Evolutionary conservation across 228 moss, liverwort and hornwort species (phyloP).

Genomic region (Sphagnum magellanicum): DNA sequence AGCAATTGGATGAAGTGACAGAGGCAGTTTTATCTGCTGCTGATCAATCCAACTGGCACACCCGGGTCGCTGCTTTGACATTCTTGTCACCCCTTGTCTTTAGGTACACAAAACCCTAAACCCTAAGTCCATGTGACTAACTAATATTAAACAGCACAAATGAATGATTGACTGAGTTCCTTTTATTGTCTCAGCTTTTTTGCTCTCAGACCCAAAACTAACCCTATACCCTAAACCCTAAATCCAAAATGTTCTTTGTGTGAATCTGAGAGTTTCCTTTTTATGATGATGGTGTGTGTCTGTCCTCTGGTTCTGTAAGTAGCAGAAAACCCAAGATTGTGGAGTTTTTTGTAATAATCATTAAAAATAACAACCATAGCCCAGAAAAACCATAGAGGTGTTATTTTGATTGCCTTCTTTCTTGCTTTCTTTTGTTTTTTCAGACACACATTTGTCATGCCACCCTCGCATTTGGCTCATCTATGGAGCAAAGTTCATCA

Average conservation of each 20-base stretch:
- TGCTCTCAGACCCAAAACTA: background rate
- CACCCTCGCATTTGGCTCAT: constrained; percentile 25
- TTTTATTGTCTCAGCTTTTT: background rate
- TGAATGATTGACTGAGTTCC: background rate
- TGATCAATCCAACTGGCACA: constrained; percentile 66
- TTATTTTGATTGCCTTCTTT: too few relatives aligned
- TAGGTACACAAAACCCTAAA: constrained; percentile 27
- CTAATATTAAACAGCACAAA: background rate
- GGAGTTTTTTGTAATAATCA: too few relatives aligned
- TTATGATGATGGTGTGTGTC: background rate
- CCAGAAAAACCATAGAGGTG: too few relatives aligned
- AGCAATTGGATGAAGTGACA: constrained; percentile 44
- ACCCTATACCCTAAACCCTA: too few relatives aligned
- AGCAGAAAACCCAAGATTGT: background rate
- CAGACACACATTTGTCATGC: constrained; percentile 68
- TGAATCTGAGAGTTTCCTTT: background rate
- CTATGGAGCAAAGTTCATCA: constrained; percentile 57
- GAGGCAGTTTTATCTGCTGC: constrained; percentile 44
- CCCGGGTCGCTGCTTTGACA: constrained; percentile 66
- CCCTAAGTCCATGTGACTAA: background rate
- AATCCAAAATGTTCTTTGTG: background rate
- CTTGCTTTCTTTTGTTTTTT: background rate
- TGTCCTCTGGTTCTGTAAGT: background rate
- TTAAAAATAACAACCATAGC: too few relatives aligned
- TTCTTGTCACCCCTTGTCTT: constrained; percentile 68